Evolutionary conservation across 2,329 filamentous ascomycete genomes (phyloP).

Genomic region (Thelonectria olida): DNA sequence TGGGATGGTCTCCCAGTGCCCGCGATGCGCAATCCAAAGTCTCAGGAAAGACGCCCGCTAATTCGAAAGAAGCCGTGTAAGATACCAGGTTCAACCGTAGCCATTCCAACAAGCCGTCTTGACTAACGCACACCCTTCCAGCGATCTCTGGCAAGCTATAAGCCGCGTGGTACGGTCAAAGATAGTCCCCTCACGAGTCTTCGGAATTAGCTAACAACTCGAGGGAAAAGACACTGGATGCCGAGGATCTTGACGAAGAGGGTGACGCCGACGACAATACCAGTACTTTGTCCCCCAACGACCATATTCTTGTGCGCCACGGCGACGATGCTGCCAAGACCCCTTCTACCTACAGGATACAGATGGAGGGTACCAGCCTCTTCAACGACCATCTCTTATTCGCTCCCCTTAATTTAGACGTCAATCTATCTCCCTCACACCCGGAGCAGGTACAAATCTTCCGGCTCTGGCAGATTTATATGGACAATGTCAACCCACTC

Average conservation of each 20-base stretch:
- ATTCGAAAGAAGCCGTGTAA: background rate
- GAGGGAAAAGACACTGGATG: no score
- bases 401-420: slow-evolving; percentile 50
- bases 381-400: slow-evolving; percentile 61
- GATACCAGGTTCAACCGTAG: no score
- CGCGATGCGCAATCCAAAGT: background rate
- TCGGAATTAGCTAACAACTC: background rate
- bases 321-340: slow-evolving; percentile 7
- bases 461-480: slow-evolving; percentile 64
- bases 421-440: slow-evolving; percentile 61
- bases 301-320: background rate
- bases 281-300: background rate
- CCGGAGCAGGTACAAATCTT: slow-evolving; percentile 56
- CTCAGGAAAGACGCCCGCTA: background rate
- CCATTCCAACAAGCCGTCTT: no score
- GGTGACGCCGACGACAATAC: background rate
- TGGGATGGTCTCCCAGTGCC: background rate
- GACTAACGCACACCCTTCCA: background rate
- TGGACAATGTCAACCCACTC: slow-evolving; percentile 67
- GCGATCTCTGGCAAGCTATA: slow-evolving; percentile 4
- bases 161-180: background rate
- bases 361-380: slow-evolving; percentile 49
- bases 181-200: background rate
- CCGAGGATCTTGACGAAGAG: background rate
- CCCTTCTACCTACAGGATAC: slow-evolving; percentile 46